Evolutionary conservation across 345 rosid species (phyloP).

Genomic region (Boechera stricta): DNA sequence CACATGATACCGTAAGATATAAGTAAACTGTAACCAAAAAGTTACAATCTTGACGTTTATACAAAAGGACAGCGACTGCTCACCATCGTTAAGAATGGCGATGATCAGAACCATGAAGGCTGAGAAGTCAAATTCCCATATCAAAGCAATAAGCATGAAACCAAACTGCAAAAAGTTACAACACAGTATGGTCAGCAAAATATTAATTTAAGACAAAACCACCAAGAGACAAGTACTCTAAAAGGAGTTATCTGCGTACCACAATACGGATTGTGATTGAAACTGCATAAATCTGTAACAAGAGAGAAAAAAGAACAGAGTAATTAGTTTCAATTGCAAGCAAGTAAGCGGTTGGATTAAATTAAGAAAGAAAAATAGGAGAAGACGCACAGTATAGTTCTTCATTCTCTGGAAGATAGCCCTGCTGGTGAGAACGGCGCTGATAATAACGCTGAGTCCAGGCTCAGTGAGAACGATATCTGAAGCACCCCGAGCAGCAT

Average conservation of each 20-base stretch:
- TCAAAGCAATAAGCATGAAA: constrained; percentile 86
- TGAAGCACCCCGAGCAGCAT: constrained; percentile 96
- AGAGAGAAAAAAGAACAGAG: constrained; percentile 30
- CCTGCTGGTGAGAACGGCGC: constrained; percentile 96
- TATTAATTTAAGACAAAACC: not conserved
- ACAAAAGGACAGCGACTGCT: constrained; percentile 50
- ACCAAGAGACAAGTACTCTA: not conserved
- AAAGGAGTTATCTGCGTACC: constrained; percentile 10
- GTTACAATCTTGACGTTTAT: not conserved
- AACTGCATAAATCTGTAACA: constrained; percentile 80
- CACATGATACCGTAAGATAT: not conserved
- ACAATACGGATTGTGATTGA: constrained; percentile 91
- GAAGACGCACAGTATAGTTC: constrained; percentile 80
- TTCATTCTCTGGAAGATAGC: constrained; percentile 99
- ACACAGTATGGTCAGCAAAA: constrained; percentile 3
- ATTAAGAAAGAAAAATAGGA: not conserved
- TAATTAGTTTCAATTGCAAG: constrained; percentile 16
- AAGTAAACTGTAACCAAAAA: not conserved
- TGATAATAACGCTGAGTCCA: constrained; percentile 90
- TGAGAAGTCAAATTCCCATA: constrained; percentile 90
- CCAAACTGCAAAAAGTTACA: constrained; percentile 54
- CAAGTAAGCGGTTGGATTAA: constrained; percentile 12
- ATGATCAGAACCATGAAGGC: constrained; percentile 97
- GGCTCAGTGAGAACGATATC: constrained; percentile 99
- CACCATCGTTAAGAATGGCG: constrained; percentile 92